Evolutionary conservation across 2,329 filamentous ascomycete species (phyloP), one percentile per base, ranked within the genome.

Genomic region (Herpotrichia juniperi): DNA sequence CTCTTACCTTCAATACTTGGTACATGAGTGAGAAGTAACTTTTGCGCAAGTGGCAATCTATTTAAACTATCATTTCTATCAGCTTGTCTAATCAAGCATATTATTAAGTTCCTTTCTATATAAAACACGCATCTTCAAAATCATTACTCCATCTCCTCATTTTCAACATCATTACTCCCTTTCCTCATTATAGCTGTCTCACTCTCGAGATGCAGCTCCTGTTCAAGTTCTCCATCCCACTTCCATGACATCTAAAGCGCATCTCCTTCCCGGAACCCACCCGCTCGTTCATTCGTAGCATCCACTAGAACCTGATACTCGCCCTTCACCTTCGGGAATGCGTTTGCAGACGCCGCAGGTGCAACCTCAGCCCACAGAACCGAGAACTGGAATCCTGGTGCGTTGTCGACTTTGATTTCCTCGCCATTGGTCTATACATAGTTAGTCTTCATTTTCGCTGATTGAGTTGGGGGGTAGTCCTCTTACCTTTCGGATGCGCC

Each of bases 331-430:
- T 52, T 54, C 7, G 77, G 76, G 51, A 78, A 77, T 17, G 72
- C 62, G 45, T 66, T 58, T 5, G 62, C 53, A 3, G 61, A 59
- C 11, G 53, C 59, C 3, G 76, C 67, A 7, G 76, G 74, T 42
- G 68, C 57, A 32, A 78, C 69, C 47, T 72, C 65, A 8, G 74
- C 64, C 56, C 67, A 71, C 26, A 74, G 67, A 10, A 79, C 73
- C 2, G 68, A 71, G 43, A 80, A 59, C 34, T 71, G 61, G 26
- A 79, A 68, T 24, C 72, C 73, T 1, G 68, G 63, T 6, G 75
- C 64, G 22, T 72, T 51, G 12, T 66, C 62, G 3, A 63, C 42
- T 6, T 67, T 51, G n/a, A 78, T 62, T 24, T 65, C 52, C 14
- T 64, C 67, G 45, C 69, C 71, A 48, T 78, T 69, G 42, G 71